phyloP scores from a whole-genome alignment of 2,329 filamentous ascomycete species.

The Chalara sp. region DNA sequence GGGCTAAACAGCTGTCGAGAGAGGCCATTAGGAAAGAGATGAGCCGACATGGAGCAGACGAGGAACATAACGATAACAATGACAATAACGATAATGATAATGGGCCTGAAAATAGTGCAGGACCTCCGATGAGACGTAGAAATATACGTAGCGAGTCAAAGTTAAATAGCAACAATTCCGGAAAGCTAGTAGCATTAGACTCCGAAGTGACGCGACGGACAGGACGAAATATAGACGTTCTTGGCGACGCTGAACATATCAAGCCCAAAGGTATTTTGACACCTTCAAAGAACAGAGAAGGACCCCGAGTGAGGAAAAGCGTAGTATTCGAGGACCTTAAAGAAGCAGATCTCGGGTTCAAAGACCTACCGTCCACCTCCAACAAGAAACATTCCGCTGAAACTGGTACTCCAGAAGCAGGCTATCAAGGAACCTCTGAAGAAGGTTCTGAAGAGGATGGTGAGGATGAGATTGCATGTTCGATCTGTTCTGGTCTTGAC shows the following conservation, averaged over 20 bases:
- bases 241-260: background rate
- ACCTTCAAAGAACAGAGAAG: slow-evolving; percentile 38
- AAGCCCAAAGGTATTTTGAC: slow-evolving; percentile 46
- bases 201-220: too few species aligned
- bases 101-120: background rate
- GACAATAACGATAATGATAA: background rate
- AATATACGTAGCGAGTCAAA: too few species aligned
- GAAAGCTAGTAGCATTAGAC: too few species aligned
- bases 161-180: too few species aligned
- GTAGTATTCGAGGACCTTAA: slow-evolving; percentile 44
- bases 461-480: slow-evolving; percentile 47
- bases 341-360: slow-evolving; percentile 41
- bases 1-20: slow-evolving; percentile 7
- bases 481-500: slow-evolving; percentile 49
- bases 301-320: slow-evolving; percentile 40
- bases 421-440: background rate
- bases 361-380: slow-evolving; percentile 36
- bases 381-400: background rate
- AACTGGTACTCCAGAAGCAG: background rate
- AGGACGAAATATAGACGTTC: too few species aligned
- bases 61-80: background rate
- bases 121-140: too few species aligned
- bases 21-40: background rate
- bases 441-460: slow-evolving; percentile 7
- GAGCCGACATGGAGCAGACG: background rate